Conservation (phyloP, 83 land plant species). For the Picea abies region DNA sequence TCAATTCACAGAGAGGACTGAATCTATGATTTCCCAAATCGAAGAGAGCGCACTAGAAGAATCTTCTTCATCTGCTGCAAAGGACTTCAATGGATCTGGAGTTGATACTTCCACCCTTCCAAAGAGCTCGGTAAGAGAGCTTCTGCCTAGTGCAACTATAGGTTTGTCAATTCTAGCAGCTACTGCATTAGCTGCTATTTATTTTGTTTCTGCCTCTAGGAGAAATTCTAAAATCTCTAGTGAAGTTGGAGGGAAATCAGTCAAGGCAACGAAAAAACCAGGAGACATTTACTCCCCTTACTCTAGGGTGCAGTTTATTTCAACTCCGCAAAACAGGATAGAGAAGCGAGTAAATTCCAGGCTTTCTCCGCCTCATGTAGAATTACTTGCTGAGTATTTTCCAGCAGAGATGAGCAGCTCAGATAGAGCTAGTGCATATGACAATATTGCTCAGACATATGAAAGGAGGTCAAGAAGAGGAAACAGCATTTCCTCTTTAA, state of each 20-base stretch:
- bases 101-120: not conserved
- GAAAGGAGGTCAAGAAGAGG: too few relatives aligned
- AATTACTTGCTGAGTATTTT: conserved; percentile 27
- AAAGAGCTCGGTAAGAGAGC: not conserved
- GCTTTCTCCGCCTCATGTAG: conserved; percentile 1
- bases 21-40: not conserved
- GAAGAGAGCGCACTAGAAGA: not conserved
- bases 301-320: not conserved
- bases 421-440: not conserved
- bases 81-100: not conserved
- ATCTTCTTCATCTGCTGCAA: not conserved
- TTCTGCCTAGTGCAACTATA: not conserved
- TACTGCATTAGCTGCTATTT: not conserved
- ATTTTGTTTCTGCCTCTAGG: not conserved
- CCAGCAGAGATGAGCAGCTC: conserved; percentile 45
- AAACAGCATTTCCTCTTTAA: too few relatives aligned
- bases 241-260: not conserved
- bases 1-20: not conserved
- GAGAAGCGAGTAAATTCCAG: not conserved
- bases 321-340: not conserved
- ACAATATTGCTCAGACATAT: too few relatives aligned
- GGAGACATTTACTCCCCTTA: not conserved
- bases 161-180: conserved; percentile 11
- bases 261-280: not conserved
- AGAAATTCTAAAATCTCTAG: not conserved